A percentile compares a stretch with the other conserved stretches of the same genome.
phyloP scores from a whole-genome alignment of 139 green algal genomes.

The Astrephomene gubernaculifera region DNA sequence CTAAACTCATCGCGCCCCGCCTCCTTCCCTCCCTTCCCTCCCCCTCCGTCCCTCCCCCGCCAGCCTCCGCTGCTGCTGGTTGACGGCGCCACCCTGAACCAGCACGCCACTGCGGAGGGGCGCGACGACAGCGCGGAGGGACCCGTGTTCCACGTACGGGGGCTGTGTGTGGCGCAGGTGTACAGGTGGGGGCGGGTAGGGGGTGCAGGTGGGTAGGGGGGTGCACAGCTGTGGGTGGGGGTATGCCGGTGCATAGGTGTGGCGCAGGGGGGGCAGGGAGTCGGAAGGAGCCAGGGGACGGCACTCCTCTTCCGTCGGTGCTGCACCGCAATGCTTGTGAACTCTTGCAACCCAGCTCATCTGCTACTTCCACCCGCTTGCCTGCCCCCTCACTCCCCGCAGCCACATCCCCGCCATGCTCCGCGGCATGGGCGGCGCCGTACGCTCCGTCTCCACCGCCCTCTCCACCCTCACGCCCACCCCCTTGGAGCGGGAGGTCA shows the following conservation, averaged over 20 bases:
- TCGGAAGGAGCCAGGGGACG: too few relatives aligned
- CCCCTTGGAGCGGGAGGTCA: too few relatives aligned
- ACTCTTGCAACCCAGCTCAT: neutral
- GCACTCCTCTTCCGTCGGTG: too few relatives aligned
- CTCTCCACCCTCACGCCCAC: neutral
- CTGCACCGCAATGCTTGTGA: too few relatives aligned
- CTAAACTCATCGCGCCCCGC: neutral
- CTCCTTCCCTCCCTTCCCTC: neutral
- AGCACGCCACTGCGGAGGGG: slow-evolving; percentile 49
- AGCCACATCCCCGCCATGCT: slow-evolving; percentile 64
- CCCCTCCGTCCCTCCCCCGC: neutral
- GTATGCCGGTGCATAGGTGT: too few relatives aligned
- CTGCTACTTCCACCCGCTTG: neutral
- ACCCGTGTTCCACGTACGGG: slow-evolving; percentile 82
- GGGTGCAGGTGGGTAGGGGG: neutral
- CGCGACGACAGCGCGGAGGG: slow-evolving; percentile 43
- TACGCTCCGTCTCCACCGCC: slow-evolving; percentile 45
- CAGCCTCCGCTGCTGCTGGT: slow-evolving; percentile 84
- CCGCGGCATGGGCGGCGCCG: slow-evolving; percentile 12
- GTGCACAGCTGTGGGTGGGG: too few relatives aligned
- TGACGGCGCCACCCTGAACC: slow-evolving; percentile 78
- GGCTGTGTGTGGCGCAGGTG: slow-evolving; percentile 82
- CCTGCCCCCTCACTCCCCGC: neutral
- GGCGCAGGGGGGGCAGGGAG: too few relatives aligned
- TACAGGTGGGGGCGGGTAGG: slow-evolving; percentile 57